Percentiles rank a stretch among this genome's conserved stretches.
Conservation (phyloP, 2,329 filamentous ascomycete species). For the Alternaria consortialis region DNA sequence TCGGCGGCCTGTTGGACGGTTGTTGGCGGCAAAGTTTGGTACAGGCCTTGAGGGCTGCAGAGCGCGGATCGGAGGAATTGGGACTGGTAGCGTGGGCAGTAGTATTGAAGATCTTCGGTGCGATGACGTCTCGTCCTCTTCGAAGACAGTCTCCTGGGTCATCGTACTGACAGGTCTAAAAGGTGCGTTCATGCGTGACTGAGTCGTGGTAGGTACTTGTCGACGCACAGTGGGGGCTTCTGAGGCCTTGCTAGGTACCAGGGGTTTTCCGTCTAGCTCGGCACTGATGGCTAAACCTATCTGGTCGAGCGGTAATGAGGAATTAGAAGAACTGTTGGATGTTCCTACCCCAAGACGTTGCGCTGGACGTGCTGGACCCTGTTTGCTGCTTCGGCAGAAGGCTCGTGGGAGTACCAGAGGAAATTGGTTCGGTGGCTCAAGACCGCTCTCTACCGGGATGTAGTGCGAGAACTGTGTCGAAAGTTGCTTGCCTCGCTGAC, state of each 20-base stretch:
- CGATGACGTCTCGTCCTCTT: conserved; percentile 44
- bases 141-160: conserved; percentile 50
- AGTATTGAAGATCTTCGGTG: conserved; percentile 40
- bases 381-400: conserved; percentile 15
- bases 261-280: conserved; percentile 42
- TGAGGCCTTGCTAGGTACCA: conserved; percentile 13
- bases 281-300: conserved; percentile 52
- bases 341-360: conserved; percentile 35
- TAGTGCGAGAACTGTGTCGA: conserved; percentile 37
- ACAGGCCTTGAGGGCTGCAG: conserved; percentile 41
- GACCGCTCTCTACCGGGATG: conserved; percentile 17
- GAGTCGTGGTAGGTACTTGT: conserved; percentile 11
- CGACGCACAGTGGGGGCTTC: conserved; percentile 14
- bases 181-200: conserved; percentile 13
- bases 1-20: conserved; percentile 18
- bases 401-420: conserved; percentile 28
- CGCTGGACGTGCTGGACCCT: conserved; percentile 11
- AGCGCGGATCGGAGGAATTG: conserved; percentile 46
- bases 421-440: conserved; percentile 24
- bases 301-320: conserved; percentile 40
- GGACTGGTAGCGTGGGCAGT: conserved; percentile 43
- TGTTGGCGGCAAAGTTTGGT: conserved; percentile 19
- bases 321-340: conserved; percentile 30
- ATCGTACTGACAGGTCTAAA: conserved; percentile 43
- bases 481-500: conserved; percentile 21